Base-by-base conservation (phyloP, 305 asterid species). In the Andrographis paniculata region DNA sequence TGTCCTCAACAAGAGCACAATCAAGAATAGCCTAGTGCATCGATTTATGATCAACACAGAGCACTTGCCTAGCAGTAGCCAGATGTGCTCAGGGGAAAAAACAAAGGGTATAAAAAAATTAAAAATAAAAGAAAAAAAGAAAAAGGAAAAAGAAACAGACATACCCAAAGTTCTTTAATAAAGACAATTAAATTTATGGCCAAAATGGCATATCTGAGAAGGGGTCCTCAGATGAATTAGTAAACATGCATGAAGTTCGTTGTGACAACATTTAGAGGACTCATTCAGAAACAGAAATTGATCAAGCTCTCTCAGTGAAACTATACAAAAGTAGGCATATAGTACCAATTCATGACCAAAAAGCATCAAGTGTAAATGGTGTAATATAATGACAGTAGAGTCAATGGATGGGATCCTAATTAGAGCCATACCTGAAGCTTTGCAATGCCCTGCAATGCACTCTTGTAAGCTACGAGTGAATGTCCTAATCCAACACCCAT, bases 401-500 rank as follows among this genome's bases (percentile, higher is more conserved):
- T 38, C 23, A 3, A 20, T 50, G 44, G 18, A 45, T 43, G 35
- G 16, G 21, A 53, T 39, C 20, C 44, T 27, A 39, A 30, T 14
- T 28, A 48, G 27, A 30, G 55, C 50, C 57, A 45, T 62, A 84
- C 97, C 91, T 84, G 92, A 59, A 87, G 95, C 75, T 87, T 84
- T n/a, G 65, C 39, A 58, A 87, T 84, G 41, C 95, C 95, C 69
- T 65, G 82, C 42, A 87, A 55, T 44, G 88, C 80, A 53, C 81
- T 87, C 63, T 63, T 76, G 76, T 84, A 87, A 56, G 95, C 89
- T 22, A 87, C 82, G 64, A 87, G 73, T 28, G 94, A 78, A 60
- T 78, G 86, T 15, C 96, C 95, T 52, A 87, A 64, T 51, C 87
- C 95, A 20, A 78, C 85, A 40, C 96, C 94, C 95, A 84, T 76